A percentile compares a stretch with the other conserved stretches of the same genome.
phyloP scores from a whole-genome alignment of 768 basidiomycete genomes.

The Lactarius evosmus region DNA sequence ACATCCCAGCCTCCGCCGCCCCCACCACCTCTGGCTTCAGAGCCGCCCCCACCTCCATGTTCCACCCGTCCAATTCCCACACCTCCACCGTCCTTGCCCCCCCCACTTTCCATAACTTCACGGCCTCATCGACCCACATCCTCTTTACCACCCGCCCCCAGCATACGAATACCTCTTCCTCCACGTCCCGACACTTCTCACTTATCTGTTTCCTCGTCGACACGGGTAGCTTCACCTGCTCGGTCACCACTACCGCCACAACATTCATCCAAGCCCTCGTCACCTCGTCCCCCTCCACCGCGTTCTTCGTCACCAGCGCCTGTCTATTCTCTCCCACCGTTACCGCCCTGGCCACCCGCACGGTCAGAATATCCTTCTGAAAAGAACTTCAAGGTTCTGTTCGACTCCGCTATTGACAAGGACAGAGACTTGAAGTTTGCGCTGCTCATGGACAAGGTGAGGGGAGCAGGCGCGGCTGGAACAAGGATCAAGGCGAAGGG shows the following conservation, averaged over 20 bases:
- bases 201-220: constrained; percentile 29
- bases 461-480: constrained; percentile 34
- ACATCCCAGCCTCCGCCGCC: constrained; percentile 30
- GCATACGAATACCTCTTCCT: constrained; percentile 27
- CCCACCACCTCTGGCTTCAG: constrained; percentile 19
- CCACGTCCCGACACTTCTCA: constrained; percentile 31
- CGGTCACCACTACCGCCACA: constrained; percentile 30
- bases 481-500: constrained; percentile 57
- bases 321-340: constrained; percentile 41
- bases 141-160: constrained; percentile 20
- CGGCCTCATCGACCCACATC: constrained; percentile 30
- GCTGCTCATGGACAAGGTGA: constrained; percentile 42
- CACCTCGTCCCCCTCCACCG: constrained; percentile 23
- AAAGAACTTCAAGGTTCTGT: constrained; percentile 60
- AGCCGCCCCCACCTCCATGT: constrained; percentile 30
- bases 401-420: constrained; percentile 55
- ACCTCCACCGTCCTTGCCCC: constrained; percentile 29
- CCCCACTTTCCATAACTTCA: constrained; percentile 31
- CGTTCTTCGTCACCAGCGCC: constrained; percentile 22
- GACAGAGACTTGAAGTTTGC: constrained; percentile 41
- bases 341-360: constrained; percentile 56
- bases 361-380: constrained; percentile 46
- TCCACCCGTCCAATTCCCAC: constrained; percentile 28
- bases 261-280: constrained; percentile 33
- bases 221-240: constrained; percentile 19